Conservation (phyloP, 305 asterid genomes). For the Ilex paraguariensis region DNA sequence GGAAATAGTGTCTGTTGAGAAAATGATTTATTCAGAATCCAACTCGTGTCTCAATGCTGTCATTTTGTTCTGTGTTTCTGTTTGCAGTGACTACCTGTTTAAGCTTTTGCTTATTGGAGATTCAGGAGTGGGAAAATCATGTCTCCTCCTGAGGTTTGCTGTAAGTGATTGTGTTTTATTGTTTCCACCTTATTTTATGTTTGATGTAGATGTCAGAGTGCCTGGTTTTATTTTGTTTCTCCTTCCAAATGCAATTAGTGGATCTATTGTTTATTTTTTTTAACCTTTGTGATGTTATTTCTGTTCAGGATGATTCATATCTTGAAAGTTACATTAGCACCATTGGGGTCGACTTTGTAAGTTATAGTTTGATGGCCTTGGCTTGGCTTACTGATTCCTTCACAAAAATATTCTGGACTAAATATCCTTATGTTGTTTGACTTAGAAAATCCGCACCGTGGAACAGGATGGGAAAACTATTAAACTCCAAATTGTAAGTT, state of each 20-base stretch:
- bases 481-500: conserved; percentile 4
- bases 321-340: conserved; percentile 5
- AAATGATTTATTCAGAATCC: too few species aligned
- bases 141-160: background rate
- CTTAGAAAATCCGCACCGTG: conserved; percentile 2
- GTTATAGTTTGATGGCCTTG: background rate
- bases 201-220: too few species aligned
- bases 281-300: background rate
- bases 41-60: background rate
- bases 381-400: background rate
- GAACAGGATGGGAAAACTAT: conserved; percentile 5
- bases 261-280: too few species aligned
- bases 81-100: conserved; percentile 1
- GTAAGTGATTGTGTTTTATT: background rate
- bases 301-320: conserved; percentile 1
- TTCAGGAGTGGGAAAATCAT: background rate
- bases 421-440: background rate
- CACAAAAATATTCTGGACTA: background rate
- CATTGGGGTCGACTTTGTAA: conserved; percentile 7
- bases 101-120: conserved; percentile 1
- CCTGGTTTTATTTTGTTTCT: too few species aligned
- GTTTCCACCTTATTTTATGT: too few species aligned
- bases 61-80: background rate
- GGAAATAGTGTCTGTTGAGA: too few species aligned
- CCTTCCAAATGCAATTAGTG: too few species aligned